A percentile compares a stretch with the other conserved stretches of the same genome.
Evolutionary conservation across 2,329 filamentous ascomycete species (phyloP).

Genomic region (Sporothrix mexicana): DNA sequence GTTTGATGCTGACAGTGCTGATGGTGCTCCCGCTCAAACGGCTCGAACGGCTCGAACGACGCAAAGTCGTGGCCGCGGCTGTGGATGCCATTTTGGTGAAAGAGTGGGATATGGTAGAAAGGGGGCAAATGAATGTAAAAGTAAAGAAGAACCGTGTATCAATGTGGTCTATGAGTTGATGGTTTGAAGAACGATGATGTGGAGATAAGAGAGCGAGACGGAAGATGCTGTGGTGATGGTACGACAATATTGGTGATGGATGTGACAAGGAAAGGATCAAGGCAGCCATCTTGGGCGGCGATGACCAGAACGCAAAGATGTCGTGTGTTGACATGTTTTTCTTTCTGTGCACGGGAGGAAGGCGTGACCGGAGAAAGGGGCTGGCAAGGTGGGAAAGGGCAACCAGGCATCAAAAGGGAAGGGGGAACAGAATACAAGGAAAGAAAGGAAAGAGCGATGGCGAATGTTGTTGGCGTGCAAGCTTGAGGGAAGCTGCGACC

Average conservation of each 20-base stretch:
- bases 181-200: not conserved
- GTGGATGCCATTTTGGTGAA: not conserved
- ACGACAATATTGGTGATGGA: not conserved
- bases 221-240: constrained; percentile 14
- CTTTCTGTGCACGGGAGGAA: not conserved
- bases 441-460: not conserved
- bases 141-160: not conserved
- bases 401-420: not conserved
- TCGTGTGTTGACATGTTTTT: constrained; percentile 13
- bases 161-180: not conserved
- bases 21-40: not conserved
- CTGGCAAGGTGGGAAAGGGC: constrained; percentile 6
- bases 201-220: not conserved
- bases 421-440: not conserved
- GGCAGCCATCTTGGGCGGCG: not conserved
- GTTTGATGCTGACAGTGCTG: not conserved
- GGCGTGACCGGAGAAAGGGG: not conserved
- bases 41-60: not conserved
- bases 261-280: not conserved
- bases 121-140: not conserved
- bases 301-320: not conserved
- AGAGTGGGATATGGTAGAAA: not conserved
- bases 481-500: constrained; percentile 16
- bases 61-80: not conserved
- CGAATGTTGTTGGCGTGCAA: not conserved